Percentiles rank a stretch among this genome's conserved stretches.
These are phyloP conservation scores for Emericellopsis terricola DNA, from an alignment of 495 filamentous ascomycete genomes.

Conservation along the genomic window DNA sequence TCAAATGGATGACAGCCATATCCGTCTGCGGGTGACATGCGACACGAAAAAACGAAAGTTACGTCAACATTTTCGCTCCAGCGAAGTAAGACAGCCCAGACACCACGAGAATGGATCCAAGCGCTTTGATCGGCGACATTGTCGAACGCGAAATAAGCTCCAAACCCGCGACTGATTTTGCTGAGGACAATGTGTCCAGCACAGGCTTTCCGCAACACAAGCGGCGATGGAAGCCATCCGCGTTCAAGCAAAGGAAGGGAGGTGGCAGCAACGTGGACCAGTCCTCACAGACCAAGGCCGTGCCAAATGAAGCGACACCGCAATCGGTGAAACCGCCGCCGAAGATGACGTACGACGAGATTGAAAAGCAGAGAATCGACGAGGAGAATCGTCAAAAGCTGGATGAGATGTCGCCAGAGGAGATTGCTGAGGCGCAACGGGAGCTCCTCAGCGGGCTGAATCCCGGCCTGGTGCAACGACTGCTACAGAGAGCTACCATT, in stretches of 20 bases:
- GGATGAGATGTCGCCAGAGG: slow-evolving; percentile 58
- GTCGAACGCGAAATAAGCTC: slow-evolving; percentile 45
- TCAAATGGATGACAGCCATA: no score
- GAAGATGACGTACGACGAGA: slow-evolving; percentile 13
- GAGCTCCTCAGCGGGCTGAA: slow-evolving; percentile 56
- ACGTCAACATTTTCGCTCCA: no score
- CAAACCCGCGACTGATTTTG: slow-evolving; percentile 29
- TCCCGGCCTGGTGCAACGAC: slow-evolving; percentile 51
- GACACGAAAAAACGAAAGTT: no score
- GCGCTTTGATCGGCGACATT: slow-evolving; percentile 53
- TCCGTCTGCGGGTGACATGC: no score
- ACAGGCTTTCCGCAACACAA: slow-evolving; percentile 81
- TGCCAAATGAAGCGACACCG: slow-evolving; percentile 2
- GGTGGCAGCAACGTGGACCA: slow-evolving; percentile 1
- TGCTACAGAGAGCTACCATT: slow-evolving; percentile 64
- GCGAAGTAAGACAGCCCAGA: no score
- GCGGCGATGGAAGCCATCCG: slow-evolving; percentile 49
- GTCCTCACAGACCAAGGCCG: background rate
- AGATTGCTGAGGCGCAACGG: slow-evolving; percentile 59
- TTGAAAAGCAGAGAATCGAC: slow-evolving; percentile 54
- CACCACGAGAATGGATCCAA: slow-evolving; percentile 18
- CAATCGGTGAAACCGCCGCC: background rate
- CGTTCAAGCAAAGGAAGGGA: slow-evolving; percentile 56
- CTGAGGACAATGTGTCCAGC: slow-evolving; percentile 36
- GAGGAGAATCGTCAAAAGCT: slow-evolving; percentile 63